Base-by-base conservation (phyloP, 228 moss, liverwort and hornwort species). In the Sphagnum fallax region DNA sequence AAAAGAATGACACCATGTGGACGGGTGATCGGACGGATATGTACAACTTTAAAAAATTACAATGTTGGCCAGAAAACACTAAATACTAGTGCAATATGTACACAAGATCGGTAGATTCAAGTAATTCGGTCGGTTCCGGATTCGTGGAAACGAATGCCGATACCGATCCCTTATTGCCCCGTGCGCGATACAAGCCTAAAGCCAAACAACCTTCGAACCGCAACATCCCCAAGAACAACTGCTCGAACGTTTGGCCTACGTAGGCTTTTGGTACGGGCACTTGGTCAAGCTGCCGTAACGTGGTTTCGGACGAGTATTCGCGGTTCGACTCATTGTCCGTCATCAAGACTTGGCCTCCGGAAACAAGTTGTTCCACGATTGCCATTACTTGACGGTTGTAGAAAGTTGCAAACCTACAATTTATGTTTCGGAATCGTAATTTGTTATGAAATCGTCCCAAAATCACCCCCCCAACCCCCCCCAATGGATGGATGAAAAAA, bases 391-490 rank as follows among this genome's bases (percentile, higher is more conserved):
- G 91, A 16, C 93, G 76, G 58, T 97, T 97, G 70, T 86, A 97
- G 79, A 97, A 93, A 15, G 97, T 88, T 47, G 97, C 88, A 73
- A 93, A 97, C 87, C 97, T 97, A 80, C 76, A 79, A 65, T 32
- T 32, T 32, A 32, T 32, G 32, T 32, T 32, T 32, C 76, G 62
- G 70, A 12, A 4, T 1, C 1, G 1, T 12, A 8, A 55, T 55
- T 8, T 55, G 55, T 8, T 8, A 8, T 55, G 12, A 55, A 8
- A 8, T 55, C 9, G 32, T 32, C 32, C 32, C 32, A 0, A 32
- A 32, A 32, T 32, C 2, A 1, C 2, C 32, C 32, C 32, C 32
- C 32, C n/a, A n/a, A n/a, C 32, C 32, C 32, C 1, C 32, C 1
- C 32, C 2, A 3, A 32, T 32, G 32, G 32, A 32, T 32, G 32